Percentiles rank a stretch among this genome's conserved stretches.
These are phyloP conservation scores for Beauveria australis DNA, from an alignment of 2,329 filamentous ascomycete species.

Conservation along the genomic window DNA sequence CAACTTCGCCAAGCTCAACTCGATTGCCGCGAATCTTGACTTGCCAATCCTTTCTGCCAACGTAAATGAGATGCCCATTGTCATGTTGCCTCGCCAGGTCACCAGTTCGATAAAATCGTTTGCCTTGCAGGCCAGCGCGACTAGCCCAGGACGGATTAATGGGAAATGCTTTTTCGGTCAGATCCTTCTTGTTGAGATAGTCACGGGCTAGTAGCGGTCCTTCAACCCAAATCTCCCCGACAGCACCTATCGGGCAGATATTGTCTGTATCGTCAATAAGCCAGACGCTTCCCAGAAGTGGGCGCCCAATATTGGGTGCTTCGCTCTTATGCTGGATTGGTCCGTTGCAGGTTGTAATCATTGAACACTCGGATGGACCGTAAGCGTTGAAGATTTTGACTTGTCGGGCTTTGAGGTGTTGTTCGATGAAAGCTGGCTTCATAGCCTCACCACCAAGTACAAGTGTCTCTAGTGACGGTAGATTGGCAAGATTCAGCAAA, in stretches of 20 bases:
- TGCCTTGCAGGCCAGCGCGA: not conserved
- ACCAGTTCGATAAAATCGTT: constrained; percentile 34
- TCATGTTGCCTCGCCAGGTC: constrained; percentile 33
- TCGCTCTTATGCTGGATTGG: not conserved
- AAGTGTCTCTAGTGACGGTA: not conserved
- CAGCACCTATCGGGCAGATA: constrained; percentile 17
- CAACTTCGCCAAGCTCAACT: constrained; percentile 32
- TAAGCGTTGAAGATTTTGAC: constrained; percentile 30
- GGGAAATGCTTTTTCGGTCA: constrained; percentile 22
- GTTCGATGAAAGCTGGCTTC: constrained; percentile 15
- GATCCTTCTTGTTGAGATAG: constrained; percentile 32
- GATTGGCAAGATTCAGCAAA: constrained; percentile 4
- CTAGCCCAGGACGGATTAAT: not conserved
- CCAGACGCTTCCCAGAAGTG: constrained; percentile 12
- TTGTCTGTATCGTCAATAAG: constrained; percentile 15
- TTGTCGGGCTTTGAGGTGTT: constrained; percentile 24
- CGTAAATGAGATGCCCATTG: constrained; percentile 24
- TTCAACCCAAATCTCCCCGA: constrained; percentile 27
- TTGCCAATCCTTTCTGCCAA: constrained; percentile 46
- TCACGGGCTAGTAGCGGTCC: constrained; percentile 38
- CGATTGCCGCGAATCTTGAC: constrained; percentile 48
- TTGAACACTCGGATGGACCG: constrained; percentile 32
- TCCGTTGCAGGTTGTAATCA: constrained; percentile 13
- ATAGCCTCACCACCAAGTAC: not conserved
- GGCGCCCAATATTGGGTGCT: constrained; percentile 5